Evolutionary conservation across 441 rosid genomes (phyloP).

Genomic region (Bocquillonia castaneifolia): DNA sequence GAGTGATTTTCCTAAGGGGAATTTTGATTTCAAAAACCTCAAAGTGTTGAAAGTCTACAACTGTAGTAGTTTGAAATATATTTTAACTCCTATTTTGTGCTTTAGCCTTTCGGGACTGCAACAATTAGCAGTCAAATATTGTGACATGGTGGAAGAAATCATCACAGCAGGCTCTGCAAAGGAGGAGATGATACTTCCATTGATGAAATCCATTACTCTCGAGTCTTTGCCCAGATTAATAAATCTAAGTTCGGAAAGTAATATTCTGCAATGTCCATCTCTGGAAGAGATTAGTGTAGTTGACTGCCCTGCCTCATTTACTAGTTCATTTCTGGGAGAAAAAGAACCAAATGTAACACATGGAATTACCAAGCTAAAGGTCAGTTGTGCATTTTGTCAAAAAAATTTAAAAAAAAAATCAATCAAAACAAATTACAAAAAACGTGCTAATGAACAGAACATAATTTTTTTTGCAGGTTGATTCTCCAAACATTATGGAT

Average conservation of each 20-base stretch:
- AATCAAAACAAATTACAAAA: too few relatives aligned
- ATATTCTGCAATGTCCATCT: background rate
- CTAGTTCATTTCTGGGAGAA: background rate
- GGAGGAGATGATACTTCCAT: slow-evolving; percentile 5
- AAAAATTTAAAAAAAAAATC: too few relatives aligned
- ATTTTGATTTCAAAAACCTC: slow-evolving; percentile 12
- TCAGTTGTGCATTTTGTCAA: background rate
- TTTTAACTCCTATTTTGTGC: slow-evolving; percentile 9
- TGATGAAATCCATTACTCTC: background rate
- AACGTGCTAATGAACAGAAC: background rate
- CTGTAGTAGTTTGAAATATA: slow-evolving; percentile 22
- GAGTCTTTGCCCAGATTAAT: slow-evolving; percentile 13
- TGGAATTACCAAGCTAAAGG: background rate
- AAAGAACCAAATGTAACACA: background rate
- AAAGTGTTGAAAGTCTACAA: slow-evolving; percentile 1
- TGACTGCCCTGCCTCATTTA: slow-evolving; percentile 5
- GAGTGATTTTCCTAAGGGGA: background rate
- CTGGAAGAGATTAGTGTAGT: background rate
- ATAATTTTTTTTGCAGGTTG: background rate
- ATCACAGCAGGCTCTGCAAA: background rate
- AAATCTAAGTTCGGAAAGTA: slow-evolving; percentile 12
- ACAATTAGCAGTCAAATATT: slow-evolving; percentile 16
- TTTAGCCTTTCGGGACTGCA: slow-evolving; percentile 12
- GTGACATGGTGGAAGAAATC: slow-evolving; percentile 12
- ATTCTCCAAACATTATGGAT: background rate